Evolutionary conservation across 75 land plant species (phyloP).

Genomic region (Picea glauca): DNA sequence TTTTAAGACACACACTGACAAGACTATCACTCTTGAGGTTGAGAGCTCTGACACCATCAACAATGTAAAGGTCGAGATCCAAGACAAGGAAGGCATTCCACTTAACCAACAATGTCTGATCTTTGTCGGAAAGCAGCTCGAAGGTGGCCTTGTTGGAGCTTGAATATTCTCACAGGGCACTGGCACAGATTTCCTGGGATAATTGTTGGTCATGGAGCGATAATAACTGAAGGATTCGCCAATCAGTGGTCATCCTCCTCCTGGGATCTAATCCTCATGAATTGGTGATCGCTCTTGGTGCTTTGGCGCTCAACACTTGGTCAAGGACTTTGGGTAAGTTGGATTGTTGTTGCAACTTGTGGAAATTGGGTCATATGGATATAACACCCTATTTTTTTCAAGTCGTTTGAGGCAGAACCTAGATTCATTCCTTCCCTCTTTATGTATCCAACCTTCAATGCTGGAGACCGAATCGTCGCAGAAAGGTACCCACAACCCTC

Average conservation of each 20-base stretch:
- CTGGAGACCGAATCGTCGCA: slow-evolving; percentile 82
- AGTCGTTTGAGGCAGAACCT: slow-evolving; percentile 82
- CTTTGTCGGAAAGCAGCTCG: not conserved
- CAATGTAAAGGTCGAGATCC: too few relatives aligned
- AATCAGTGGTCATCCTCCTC: too few relatives aligned
- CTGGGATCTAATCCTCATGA: too few relatives aligned
- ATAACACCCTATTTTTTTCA: slow-evolving; percentile 58
- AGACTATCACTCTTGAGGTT: too few relatives aligned
- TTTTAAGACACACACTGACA: too few relatives aligned
- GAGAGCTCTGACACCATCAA: too few relatives aligned
- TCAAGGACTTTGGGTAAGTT: not conserved
- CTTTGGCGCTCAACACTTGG: too few relatives aligned
- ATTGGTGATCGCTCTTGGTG: too few relatives aligned
- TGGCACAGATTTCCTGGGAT: not conserved
- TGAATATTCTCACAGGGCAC: not conserved
- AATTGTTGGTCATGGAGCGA: not conserved
- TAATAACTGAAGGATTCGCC: not conserved
- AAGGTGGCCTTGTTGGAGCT: not conserved
- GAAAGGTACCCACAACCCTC: slow-evolving; percentile 35
- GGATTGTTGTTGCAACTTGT: slow-evolving; percentile 33
- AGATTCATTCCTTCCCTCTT: slow-evolving; percentile 88
- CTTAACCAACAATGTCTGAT: too few relatives aligned
- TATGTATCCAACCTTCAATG: slow-evolving; percentile 91
- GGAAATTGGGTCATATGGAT: slow-evolving; percentile 42
- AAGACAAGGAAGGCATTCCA: too few relatives aligned